phyloP scores from a whole-genome alignment of 1,284 basidiomycete genomes.

The Ustilago hordei region DNA sequence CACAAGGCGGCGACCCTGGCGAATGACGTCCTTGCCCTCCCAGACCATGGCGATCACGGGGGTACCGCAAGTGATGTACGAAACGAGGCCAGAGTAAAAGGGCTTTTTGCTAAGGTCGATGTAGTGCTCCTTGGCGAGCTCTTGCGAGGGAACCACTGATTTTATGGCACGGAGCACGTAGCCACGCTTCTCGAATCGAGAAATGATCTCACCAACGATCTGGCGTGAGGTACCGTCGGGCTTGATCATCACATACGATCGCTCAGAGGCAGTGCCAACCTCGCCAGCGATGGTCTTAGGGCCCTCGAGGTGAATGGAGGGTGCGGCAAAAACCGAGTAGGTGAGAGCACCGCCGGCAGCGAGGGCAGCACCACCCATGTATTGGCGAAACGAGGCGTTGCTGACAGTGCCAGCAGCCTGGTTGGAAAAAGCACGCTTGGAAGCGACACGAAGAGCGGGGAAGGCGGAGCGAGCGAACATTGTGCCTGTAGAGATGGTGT shows the following conservation, averaged over 20 bases:
- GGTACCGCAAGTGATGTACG: constrained; percentile 64
- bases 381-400: constrained; percentile 39
- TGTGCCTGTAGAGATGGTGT: background rate
- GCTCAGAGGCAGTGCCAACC: constrained; percentile 70
- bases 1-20: constrained; percentile 65
- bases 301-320: constrained; percentile 68
- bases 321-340: constrained; percentile 42
- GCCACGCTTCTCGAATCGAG: constrained; percentile 61
- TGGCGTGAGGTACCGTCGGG: constrained; percentile 64
- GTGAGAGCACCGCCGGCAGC: constrained; percentile 50
- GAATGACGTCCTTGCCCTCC: constrained; percentile 67
- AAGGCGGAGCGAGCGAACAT: constrained; percentile 53
- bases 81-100: constrained; percentile 60
- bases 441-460: constrained; percentile 46
- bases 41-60: constrained; percentile 67
- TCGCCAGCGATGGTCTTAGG: constrained; percentile 71
- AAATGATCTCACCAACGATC: constrained; percentile 65
- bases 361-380: constrained; percentile 49
- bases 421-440: constrained; percentile 52
- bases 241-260: constrained; percentile 72
- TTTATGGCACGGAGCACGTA: constrained; percentile 48
- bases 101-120: constrained; percentile 61
- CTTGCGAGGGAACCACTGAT: constrained; percentile 31
- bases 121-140: constrained; percentile 65
- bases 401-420: constrained; percentile 36